These are phyloP conservation scores for Begonia loranthoides DNA, from an alignment of 306 rosid genomes.

Conservation along the genomic window DNA sequence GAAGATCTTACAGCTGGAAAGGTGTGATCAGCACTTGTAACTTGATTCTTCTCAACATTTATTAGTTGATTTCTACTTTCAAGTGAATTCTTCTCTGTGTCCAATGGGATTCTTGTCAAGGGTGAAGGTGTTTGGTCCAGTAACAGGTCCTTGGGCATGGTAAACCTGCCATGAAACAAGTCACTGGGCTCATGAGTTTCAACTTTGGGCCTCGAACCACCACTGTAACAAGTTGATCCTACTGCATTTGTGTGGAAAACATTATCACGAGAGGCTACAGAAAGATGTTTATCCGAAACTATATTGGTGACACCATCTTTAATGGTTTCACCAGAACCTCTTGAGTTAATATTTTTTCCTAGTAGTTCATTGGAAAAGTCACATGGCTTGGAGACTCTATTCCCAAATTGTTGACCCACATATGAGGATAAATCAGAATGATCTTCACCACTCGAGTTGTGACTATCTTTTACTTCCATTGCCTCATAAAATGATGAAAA, in stretches of 20 bases:
- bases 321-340: constrained; percentile 23
- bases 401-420: constrained; percentile 22
- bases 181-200: constrained; percentile 43
- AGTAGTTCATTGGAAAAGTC: constrained; percentile 43
- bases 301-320: constrained; percentile 27
- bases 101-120: constrained; percentile 35
- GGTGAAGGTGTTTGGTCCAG: constrained; percentile 53
- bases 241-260: constrained; percentile 15
- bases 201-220: constrained; percentile 36
- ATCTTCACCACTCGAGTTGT: constrained; percentile 50
- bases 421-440: constrained; percentile 33
- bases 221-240: constrained; percentile 40
- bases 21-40: constrained; percentile 29
- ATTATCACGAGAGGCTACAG: constrained; percentile 29
- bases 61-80: constrained; percentile 39
- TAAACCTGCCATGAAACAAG: constrained; percentile 29
- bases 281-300: constrained; percentile 29
- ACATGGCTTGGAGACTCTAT: constrained; percentile 30
- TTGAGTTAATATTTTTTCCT: constrained; percentile 26
- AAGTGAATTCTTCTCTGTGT: constrained; percentile 50
- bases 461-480: constrained; percentile 30
- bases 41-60: constrained; percentile 45
- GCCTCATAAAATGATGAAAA: constrained; percentile 29
- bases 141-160: constrained; percentile 43
- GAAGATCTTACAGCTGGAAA: constrained; percentile 50